Percentiles rank a stretch among this genome's conserved stretches.
phyloP scores from a whole-genome alignment of 1,284 basidiomycete genomes.

The Rhodotorula sp. region DNA sequence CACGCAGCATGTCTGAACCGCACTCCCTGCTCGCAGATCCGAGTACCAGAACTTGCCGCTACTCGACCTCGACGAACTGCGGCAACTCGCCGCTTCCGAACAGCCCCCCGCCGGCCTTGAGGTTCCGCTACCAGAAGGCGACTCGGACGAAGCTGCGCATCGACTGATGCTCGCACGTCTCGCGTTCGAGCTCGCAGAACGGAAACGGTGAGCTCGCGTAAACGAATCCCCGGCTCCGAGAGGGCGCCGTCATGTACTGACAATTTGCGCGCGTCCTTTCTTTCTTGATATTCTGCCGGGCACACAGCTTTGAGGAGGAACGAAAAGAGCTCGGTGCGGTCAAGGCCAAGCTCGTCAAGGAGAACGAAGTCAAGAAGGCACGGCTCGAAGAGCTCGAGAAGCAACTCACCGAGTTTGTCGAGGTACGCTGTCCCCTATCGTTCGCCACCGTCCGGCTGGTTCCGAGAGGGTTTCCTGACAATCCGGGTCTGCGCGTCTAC shows the following conservation, averaged over 20 bases:
- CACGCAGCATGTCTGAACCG: background rate
- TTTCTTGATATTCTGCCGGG: background rate
- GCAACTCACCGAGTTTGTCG: slow-evolving; percentile 43
- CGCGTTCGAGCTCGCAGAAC: slow-evolving; percentile 39
- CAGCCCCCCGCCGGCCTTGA: slow-evolving; percentile 12
- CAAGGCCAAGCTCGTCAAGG: slow-evolving; percentile 44
- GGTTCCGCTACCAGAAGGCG: slow-evolving; percentile 14
- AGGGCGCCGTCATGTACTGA: background rate
- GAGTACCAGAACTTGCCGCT: slow-evolving; percentile 43
- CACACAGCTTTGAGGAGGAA: slow-evolving; percentile 41
- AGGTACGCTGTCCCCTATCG: slow-evolving; percentile 18
- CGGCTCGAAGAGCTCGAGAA: slow-evolving; percentile 43
- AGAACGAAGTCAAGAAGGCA: slow-evolving; percentile 44
- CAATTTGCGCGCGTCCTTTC: background rate
- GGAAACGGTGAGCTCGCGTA: slow-evolving; percentile 35
- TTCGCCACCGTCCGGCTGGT: background rate
- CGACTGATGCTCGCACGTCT: slow-evolving; percentile 41
- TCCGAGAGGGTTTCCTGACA: background rate
- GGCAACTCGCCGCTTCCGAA: slow-evolving; percentile 5
- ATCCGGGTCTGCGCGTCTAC: background rate
- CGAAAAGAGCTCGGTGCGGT: slow-evolving; percentile 37
- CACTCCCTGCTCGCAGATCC: slow-evolving; percentile 25
- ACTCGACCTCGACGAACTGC: slow-evolving; percentile 30
- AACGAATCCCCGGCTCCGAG: background rate
- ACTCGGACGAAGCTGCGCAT: slow-evolving; percentile 33